A percentile compares a stretch with the other conserved stretches of the same genome.
These are phyloP conservation scores for Yamadazyma sp. DNA, from an alignment of 1,139 yeast genomes.

Conservation along the genomic window DNA sequence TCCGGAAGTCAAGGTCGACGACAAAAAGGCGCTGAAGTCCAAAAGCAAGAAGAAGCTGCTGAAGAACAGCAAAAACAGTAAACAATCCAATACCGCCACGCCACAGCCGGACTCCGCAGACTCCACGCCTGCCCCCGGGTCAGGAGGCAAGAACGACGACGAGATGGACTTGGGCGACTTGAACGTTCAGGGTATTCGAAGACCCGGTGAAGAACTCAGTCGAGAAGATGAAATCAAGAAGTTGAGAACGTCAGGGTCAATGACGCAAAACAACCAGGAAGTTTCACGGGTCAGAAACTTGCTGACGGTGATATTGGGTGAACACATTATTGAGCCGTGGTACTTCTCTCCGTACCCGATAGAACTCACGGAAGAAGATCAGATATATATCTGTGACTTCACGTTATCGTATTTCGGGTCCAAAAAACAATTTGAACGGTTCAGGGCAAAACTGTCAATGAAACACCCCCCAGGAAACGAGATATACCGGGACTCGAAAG, in stretches of 20 bases:
- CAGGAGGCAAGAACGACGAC: constrained; percentile 45
- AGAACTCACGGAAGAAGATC: constrained; percentile 89
- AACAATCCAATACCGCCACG: constrained; percentile 15
- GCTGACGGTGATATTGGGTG: constrained; percentile 76
- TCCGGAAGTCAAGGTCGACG: constrained; percentile 66
- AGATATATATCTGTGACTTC: constrained; percentile 87
- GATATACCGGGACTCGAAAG: constrained; percentile 82
- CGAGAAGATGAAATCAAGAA: constrained; percentile 92
- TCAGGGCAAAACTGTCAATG: constrained; percentile 79
- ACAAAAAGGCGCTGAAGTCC: constrained; percentile 33
- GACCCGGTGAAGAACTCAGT: constrained; percentile 68
- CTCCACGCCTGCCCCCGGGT: constrained; percentile 24
- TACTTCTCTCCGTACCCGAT: constrained; percentile 96
- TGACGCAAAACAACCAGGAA: constrained; percentile 90
- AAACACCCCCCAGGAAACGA: constrained; percentile 98
- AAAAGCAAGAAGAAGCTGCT: constrained; percentile 24
- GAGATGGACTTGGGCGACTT: constrained; percentile 85
- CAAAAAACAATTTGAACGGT: constrained; percentile 86
- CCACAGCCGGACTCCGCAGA: constrained; percentile 15
- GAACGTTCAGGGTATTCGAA: constrained; percentile 75
- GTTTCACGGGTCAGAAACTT: constrained; percentile 90
- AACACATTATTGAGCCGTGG: constrained; percentile 96
- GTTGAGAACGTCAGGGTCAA: constrained; percentile 89
- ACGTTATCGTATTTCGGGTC: constrained; percentile 88
- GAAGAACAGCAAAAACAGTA: constrained; percentile 17